Evolutionary conservation across 768 basidiomycete species (phyloP), one percentile per base, ranked within the genome.

Genomic region (Paxillus rubicundulus): DNA sequence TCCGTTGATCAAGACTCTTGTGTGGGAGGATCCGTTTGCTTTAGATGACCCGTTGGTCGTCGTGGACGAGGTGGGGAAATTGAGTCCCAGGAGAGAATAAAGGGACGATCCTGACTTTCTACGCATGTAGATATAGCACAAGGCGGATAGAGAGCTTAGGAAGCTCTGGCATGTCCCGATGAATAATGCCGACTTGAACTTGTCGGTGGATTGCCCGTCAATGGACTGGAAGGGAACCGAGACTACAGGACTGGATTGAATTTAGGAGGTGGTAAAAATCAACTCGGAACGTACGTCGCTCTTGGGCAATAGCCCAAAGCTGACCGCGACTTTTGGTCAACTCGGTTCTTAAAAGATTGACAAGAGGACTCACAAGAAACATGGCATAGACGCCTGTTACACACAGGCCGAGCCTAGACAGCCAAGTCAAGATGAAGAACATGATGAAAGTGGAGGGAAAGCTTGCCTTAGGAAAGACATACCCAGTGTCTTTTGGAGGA

Each of bases 281-380:
- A 24, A 30, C 1, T 9, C 21, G 28, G 7, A 47, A 71, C 82
- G 62, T 70, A 97, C 95, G 68, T 70, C 95, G 79, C 74, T 98
- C 97, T 75, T 99, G 97, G 9, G 92, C 90, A 40, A 95, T 82
- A 10, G 90, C 93, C 92, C 92, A 92, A 45, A 92, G 69, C 91
- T 92, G 58, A 8, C 49, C 21, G 53, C 17, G 20, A 39, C 37
- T 44, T 44, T 44, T 24, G 33, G 47, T 56, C 34, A 61, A n/a
- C 27, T 21, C 48, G n/a, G 40, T 33, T 24, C 8, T n/a, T 14
- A 18, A 39, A 32, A 41, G n/a, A 5, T 16, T 16, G 42, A 32
- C 37, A n/a, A 1, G 53, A 21, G 47, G 49, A 67, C 86, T 70
- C 61, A 89, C 89, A 59, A 98, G 75, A 68, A 97, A 98, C 80